Base-by-base conservation (phyloP, 192 early-diverging fungal genomes). In the Kappamyces sp. region DNA sequence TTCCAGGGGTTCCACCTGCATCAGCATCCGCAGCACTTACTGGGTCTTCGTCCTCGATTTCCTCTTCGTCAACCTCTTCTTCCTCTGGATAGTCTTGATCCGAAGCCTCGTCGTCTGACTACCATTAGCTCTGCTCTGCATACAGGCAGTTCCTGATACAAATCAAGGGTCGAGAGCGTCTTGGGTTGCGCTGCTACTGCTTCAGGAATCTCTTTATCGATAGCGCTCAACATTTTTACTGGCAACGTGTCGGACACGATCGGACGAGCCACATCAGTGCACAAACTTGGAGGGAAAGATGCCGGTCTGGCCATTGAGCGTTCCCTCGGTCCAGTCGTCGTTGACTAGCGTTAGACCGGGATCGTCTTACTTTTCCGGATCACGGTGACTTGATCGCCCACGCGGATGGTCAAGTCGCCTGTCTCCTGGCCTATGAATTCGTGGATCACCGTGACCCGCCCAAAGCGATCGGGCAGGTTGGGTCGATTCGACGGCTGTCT, bases 241-340 rank as follows among this genome's bases (percentile, higher is more conserved):
- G 22, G 22, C 12, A 45, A 45, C 12, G 12, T 45, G 43, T n/a
- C 22, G 43, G 12, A n/a, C 43, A 45, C 12, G 12, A n/a, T 22
- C 43, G 22, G 43, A 45, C 12, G 22, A 45, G 12, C 22, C 43
- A 0, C 12, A n/a, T 12, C 22, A 45, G 43, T 45, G 12, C 43
- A 55, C 54, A 55, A 55, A 55, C 32, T 39, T 14, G 29, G 41
- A 43, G 7, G 54, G 54, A 55, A 55, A 55, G 0, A 55, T 55
- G 4, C 54, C 54, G 41, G 41, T 55, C 45, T 22, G 6, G 30
- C 54, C 54, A 7, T 5, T 7, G 5, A 55, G 30, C 45, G 41
- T 43, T 0, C 54, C 54, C 32, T 55, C 54, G 31, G 41, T 43
- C 54, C 54, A 55, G 45, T 55, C 45, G 22, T 38, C 54, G 31